Conservation (phyloP, 1,139 yeast species). For the Saccharomycopsis phalli region DNA sequence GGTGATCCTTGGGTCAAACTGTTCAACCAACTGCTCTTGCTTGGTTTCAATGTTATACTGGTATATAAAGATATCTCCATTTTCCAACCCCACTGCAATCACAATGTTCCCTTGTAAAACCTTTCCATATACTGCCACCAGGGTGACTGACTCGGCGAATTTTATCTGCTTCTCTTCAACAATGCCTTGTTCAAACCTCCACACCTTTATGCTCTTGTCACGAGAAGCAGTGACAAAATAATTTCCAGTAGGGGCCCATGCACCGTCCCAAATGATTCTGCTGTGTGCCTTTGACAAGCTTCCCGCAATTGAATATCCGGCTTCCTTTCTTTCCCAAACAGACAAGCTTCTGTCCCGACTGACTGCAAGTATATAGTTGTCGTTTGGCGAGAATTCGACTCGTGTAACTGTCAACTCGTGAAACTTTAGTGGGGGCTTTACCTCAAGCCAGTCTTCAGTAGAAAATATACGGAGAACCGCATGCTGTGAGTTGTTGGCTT, state of each 20-base stretch:
- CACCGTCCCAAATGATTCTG: conserved; percentile 92
- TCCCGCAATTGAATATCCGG: conserved; percentile 33
- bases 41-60: conserved; percentile 23
- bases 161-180: conserved; percentile 27
- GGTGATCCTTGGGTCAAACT: conserved; percentile 33
- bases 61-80: conserved; percentile 40
- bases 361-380: conserved; percentile 62
- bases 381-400: conserved; percentile 66
- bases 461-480: conserved; percentile 78
- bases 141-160: conserved; percentile 54
- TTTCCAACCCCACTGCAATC: conserved; percentile 70
- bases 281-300: conserved; percentile 69
- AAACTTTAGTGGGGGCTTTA: conserved; percentile 40
- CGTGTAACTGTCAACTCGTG: conserved; percentile 85
- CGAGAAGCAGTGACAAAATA: conserved; percentile 78
- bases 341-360: conserved; percentile 87
- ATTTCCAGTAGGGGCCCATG: conserved; percentile 56
- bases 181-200: conserved; percentile 40
- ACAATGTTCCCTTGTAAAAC: conserved; percentile 25
- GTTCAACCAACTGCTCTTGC: conserved; percentile 27
- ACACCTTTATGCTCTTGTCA: conserved; percentile 68
- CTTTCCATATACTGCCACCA: conserved; percentile 46
- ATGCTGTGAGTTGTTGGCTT: conserved; percentile 74
- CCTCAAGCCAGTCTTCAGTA: conserved; percentile 53
- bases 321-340: conserved; percentile 48